Conservation (phyloP, 2,329 filamentous ascomycete genomes). For the Alternaria ethzedia region DNA sequence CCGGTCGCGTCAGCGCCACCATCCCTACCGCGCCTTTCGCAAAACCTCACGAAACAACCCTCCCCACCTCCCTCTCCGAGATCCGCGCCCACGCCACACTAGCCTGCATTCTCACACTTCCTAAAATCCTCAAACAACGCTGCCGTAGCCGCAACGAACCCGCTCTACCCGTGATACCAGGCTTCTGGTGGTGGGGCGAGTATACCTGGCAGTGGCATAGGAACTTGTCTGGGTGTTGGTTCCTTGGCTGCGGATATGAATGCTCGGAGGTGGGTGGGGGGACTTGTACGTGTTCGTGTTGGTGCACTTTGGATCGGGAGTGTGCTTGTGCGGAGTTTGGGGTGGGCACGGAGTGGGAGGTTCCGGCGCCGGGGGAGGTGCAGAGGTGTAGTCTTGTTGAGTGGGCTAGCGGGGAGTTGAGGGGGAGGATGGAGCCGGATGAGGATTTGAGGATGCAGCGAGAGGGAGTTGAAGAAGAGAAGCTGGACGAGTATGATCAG, state of each 20-base stretch:
- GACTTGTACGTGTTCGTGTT: background rate
- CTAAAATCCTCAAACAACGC: background rate
- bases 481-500: background rate
- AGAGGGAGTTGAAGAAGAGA: background rate
- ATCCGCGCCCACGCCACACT: conserved; percentile 6
- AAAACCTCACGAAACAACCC: conserved; percentile 3
- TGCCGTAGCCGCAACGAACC: background rate
- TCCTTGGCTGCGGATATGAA: background rate
- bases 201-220: conserved; percentile 19
- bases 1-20: background rate
- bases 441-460: background rate
- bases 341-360: background rate
- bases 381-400: conserved; percentile 10
- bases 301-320: background rate
- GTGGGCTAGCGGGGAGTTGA: conserved; percentile 7
- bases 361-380: conserved; percentile 5
- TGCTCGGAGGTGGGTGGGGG: background rate
- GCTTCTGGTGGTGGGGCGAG: conserved; percentile 12
- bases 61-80: conserved; percentile 1
- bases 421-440: background rate
- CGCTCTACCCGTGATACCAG: background rate
- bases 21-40: background rate
- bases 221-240: conserved; percentile 15
- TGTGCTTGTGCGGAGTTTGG: conserved; percentile 11
- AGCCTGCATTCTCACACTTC: background rate